These are phyloP conservation scores for Amanita subjunquillea DNA, from an alignment of 768 basidiomycete genomes.

Conservation along the genomic window DNA sequence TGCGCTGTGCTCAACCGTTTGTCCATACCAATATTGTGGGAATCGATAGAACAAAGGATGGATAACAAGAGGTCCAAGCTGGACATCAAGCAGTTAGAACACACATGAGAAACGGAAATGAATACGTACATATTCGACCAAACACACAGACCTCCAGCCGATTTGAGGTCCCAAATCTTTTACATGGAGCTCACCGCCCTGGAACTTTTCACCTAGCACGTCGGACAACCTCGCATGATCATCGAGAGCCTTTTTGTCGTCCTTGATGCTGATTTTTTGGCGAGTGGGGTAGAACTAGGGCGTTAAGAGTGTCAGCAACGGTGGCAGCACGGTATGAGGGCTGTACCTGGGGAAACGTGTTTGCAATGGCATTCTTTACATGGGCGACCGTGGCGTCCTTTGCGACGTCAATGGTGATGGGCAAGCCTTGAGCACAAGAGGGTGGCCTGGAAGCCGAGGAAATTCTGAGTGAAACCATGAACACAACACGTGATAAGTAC, in stretches of 20 bases:
- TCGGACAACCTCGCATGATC: conserved; percentile 53
- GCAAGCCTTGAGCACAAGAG: conserved; percentile 38
- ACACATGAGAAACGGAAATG: neutral
- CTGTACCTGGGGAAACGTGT: conserved; percentile 23
- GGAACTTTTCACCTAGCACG: conserved; percentile 34
- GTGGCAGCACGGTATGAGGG: neutral
- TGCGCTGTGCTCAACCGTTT: conserved; percentile 58
- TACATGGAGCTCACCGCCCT: conserved; percentile 58
- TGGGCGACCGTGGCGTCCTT: conserved; percentile 51
- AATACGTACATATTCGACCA: conserved; percentile 85
- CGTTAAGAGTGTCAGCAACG: neutral
- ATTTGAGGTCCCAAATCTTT: conserved; percentile 92
- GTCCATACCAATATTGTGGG: conserved; percentile 60
- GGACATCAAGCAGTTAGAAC: conserved; percentile 1
- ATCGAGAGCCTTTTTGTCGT: conserved; percentile 47
- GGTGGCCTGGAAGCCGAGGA: conserved; percentile 36
- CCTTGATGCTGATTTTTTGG: conserved; percentile 63
- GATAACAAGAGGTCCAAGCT: conserved; percentile 84
- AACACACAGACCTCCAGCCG: conserved; percentile 79
- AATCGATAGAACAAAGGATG: conserved; percentile 79
- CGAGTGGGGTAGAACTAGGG: conserved; percentile 58
- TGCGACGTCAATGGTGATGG: conserved; percentile 35
- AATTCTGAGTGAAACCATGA: conserved; percentile 40
- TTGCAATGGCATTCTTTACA: conserved; percentile 54
- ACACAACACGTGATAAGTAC: too few species aligned